Evolutionary conservation across 2,329 filamentous ascomycete species (phyloP).

Genomic region (Sporothrix curviconia): DNA sequence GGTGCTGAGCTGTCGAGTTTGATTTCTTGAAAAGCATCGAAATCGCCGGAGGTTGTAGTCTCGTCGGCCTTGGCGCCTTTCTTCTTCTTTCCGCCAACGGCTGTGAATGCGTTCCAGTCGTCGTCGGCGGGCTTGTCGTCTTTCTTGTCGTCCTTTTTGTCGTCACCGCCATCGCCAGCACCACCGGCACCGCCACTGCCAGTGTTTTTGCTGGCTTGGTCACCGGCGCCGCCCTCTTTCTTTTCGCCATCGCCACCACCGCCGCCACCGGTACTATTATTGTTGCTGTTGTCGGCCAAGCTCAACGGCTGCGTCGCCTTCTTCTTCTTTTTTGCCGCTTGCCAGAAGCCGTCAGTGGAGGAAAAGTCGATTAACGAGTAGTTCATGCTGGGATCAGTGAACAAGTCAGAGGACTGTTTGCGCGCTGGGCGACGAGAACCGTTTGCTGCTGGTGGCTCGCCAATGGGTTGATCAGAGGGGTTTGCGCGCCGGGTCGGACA

Average conservation of each 20-base stretch:
- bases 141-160: constrained; percentile 27
- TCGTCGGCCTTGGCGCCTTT: constrained; percentile 43
- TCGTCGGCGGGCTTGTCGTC: constrained; percentile 33
- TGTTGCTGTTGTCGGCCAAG: constrained; percentile 40
- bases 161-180: constrained; percentile 23
- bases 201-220: constrained; percentile 24
- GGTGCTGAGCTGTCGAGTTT: constrained; percentile 55
- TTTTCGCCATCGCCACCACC: constrained; percentile 28
- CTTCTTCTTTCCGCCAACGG: constrained; percentile 48
- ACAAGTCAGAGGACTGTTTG: constrained; percentile 29
- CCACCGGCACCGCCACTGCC: constrained; percentile 27
- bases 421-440: not conserved
- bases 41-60: constrained; percentile 34
- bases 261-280: constrained; percentile 34
- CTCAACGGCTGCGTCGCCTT: constrained; percentile 32
- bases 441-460: not conserved
- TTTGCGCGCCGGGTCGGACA: constrained; percentile 8
- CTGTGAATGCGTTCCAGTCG: constrained; percentile 43
- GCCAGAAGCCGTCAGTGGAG: constrained; percentile 46
- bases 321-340: constrained; percentile 54
- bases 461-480: not conserved
- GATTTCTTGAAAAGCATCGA: constrained; percentile 61
- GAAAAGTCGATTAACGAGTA: constrained; percentile 49
- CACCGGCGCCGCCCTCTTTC: constrained; percentile 25
- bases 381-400: constrained; percentile 40